Evolutionary conservation across 2,329 filamentous ascomycete genomes (phyloP), one percentile per base, ranked within the genome.

Genomic region (Trichoderma brevicompactum): DNA sequence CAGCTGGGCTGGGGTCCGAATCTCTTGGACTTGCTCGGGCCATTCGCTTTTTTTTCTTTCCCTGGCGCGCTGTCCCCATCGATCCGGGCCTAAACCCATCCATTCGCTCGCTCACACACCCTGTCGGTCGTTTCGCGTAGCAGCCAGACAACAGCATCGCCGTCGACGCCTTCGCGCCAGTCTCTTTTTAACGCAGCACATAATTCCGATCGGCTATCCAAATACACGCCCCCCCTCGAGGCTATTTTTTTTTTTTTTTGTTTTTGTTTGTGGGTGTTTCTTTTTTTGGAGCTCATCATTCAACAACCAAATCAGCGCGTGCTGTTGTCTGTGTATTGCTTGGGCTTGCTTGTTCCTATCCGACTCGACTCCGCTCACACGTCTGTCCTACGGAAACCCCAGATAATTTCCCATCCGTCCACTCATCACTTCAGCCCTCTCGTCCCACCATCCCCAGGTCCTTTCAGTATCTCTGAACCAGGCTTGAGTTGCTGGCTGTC

Each of bases 391-490:
- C 70, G 61, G 66, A 66, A 60, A 71, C 69, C 69, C 69, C 70
- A 70, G 70, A 71, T 66, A 61, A 68, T 71, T 66, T 71, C 70
- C 70, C 69, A 69, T 65, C 66, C 65, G 65, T 36, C 59, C 46
- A 52, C 38, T 66, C 66, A 64, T 68, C 69, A 68, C 71, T 69
- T 72, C 72, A 72, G 72, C 72, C 59, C 59, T 74, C 68, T 70
- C 70, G 75, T 76, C 72, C 73, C 72, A 74, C 73, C 73, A 64
- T 65, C 50, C 48, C 44, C 54, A 36, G 55, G 48, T 23, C 40
- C 5, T 28, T 49, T 63, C 40, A 58, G 52, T 32, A 38, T 34
- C 36, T 62, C 7, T 8, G 23, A 36, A 68, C 68, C 65, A 68
- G 67, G 69, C 67, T 65, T 67, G 67, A 64, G 23, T 65, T 69